phyloP scores from a whole-genome alignment of 495 filamentous ascomycete species.

The Penicillium odoratum region DNA sequence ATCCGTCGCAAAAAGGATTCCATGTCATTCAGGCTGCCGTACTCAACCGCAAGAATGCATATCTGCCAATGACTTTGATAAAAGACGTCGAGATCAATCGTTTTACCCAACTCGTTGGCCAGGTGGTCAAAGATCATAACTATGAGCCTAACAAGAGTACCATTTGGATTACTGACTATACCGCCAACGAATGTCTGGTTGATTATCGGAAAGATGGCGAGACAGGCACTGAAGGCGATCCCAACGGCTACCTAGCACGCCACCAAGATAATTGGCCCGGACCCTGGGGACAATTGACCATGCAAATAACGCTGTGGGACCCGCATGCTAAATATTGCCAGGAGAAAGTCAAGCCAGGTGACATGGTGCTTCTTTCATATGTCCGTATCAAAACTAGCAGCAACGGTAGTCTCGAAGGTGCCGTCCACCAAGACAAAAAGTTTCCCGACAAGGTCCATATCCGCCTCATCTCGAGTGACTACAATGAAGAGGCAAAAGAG shows the following conservation, averaged over 20 bases:
- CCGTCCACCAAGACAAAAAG: conserved; percentile 61
- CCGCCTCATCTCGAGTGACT: conserved; percentile 40
- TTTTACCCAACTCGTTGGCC: conserved; percentile 72
- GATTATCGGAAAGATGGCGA: conserved; percentile 47
- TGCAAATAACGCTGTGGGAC: conserved; percentile 72
- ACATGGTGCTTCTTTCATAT: conserved; percentile 68
- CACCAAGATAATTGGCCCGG: conserved; percentile 64
- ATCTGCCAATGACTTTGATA: conserved; percentile 60
- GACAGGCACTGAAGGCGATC: conserved; percentile 48
- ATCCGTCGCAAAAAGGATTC: neutral
- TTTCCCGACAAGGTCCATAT: conserved; percentile 56
- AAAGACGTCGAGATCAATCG: conserved; percentile 56
- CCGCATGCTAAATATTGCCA: conserved; percentile 61
- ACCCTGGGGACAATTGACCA: conserved; percentile 70
- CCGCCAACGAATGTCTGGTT: conserved; percentile 61
- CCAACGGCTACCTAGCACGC: conserved; percentile 42
- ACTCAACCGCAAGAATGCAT: conserved; percentile 3
- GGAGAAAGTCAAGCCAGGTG: conserved; percentile 53
- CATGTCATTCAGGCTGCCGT: conserved; percentile 17
- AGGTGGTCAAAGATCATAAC: conserved; percentile 67
- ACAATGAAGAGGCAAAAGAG: conserved; percentile 55
- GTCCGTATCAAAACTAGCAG: conserved; percentile 62
- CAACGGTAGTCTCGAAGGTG: conserved; percentile 65
- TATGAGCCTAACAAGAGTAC: conserved; percentile 49
- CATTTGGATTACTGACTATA: conserved; percentile 87